phyloP scores from a whole-genome alignment of 345 rosid genomes.

The Melaleuca quinquenervia region DNA sequence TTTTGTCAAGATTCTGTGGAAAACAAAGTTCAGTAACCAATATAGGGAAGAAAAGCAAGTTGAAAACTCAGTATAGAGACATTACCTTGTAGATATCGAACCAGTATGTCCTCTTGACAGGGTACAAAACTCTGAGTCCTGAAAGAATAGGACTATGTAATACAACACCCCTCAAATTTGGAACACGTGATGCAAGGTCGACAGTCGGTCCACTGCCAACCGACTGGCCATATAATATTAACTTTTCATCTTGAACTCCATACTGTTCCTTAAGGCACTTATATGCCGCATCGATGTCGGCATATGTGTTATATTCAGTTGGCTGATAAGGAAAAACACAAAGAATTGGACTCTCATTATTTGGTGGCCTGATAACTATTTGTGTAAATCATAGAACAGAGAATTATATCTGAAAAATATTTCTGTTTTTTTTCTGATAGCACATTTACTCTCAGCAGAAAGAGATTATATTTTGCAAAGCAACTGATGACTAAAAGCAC shows the following conservation, averaged over 20 bases:
- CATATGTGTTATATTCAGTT: slow-evolving; percentile 83
- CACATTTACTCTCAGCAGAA: background rate
- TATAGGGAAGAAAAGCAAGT: background rate
- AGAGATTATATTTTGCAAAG: background rate
- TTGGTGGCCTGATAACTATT: background rate
- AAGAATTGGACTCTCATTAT: background rate
- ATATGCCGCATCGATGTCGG: slow-evolving; percentile 82
- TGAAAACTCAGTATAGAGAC: background rate
- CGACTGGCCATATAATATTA: slow-evolving; percentile 91
- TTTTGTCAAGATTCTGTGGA: slow-evolving; percentile 88
- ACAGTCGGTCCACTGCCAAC: slow-evolving; percentile 98
- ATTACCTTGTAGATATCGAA: slow-evolving; percentile 91
- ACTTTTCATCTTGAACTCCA: slow-evolving; percentile 78
- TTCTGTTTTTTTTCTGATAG: background rate
- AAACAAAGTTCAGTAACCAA: background rate
- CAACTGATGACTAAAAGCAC: background rate
- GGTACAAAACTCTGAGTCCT: slow-evolving; percentile 87
- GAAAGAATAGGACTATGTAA: slow-evolving; percentile 87
- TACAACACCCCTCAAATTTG: slow-evolving; percentile 75
- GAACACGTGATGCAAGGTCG: slow-evolving; percentile 79
- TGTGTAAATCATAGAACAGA: background rate
- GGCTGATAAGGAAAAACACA: slow-evolving; percentile 36
- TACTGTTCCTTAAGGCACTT: slow-evolving; percentile 78
- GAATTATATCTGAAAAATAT: background rate
- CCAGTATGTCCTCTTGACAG: slow-evolving; percentile 91